phyloP scores from a whole-genome alignment of 257 asterid species.

The Paulownia fortunei region DNA sequence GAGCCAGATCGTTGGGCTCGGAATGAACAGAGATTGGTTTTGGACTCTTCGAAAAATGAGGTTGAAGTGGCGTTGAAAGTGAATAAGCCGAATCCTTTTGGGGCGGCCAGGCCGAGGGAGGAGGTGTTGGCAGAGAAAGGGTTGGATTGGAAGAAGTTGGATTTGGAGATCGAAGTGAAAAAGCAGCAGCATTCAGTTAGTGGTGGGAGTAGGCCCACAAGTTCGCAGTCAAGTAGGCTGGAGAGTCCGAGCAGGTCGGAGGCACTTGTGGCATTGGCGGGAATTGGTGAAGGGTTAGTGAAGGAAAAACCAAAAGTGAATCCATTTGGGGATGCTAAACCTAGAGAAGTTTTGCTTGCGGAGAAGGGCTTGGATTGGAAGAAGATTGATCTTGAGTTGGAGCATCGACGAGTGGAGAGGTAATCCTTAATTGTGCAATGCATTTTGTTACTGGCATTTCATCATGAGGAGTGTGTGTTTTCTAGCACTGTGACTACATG shows the following conservation, averaged over 20 bases:
- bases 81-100: conserved; percentile 87
- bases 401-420: conserved; percentile 82
- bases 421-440: conserved; percentile 19
- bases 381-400: conserved; percentile 89
- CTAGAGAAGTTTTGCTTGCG: conserved; percentile 93
- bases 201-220: conserved; percentile 71
- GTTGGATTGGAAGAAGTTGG: conserved; percentile 93
- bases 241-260: conserved; percentile 67
- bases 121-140: conserved; percentile 96
- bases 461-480: neutral
- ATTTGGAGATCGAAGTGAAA: conserved; percentile 68
- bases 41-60: conserved; percentile 47
- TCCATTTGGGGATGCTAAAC: conserved; percentile 97
- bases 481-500: neutral
- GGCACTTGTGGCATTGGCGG: conserved; percentile 40
- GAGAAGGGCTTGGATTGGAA: conserved; percentile 97
- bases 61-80: conserved; percentile 43
- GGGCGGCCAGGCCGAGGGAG: conserved; percentile 95
- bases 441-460: conserved; percentile 10
- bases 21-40: conserved; percentile 48
- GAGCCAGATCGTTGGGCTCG: conserved; percentile 62
- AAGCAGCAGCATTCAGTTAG: conserved; percentile 46
- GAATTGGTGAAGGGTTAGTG: conserved; percentile 47
- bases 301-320: conserved; percentile 82
- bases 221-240: conserved; percentile 92